Evolutionary conservation across 2,329 filamentous ascomycete genomes (phyloP).

Genomic region (Aspergillus carbonarius): DNA sequence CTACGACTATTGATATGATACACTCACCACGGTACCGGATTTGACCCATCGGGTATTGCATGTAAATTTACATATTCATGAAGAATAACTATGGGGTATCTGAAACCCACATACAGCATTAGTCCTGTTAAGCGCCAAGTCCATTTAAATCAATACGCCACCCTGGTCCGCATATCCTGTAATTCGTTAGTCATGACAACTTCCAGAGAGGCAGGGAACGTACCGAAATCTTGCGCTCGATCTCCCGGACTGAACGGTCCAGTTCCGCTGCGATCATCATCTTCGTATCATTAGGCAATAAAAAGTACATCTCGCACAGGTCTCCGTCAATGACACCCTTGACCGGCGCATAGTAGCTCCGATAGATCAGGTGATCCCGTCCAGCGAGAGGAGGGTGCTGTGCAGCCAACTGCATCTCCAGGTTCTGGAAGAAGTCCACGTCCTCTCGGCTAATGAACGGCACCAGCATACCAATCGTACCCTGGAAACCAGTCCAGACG

Average conservation of each 20-base stretch:
- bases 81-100: conserved; percentile 24
- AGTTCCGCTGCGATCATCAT: conserved; percentile 91
- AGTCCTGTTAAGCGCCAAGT: conserved; percentile 24
- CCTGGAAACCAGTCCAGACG: conserved; percentile 91
- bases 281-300: conserved; percentile 85
- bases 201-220: conserved; percentile 23
- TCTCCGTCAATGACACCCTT: conserved; percentile 98
- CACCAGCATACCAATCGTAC: conserved; percentile 88
- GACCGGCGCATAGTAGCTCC: conserved; percentile 92
- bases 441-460: conserved; percentile 91
- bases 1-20: background rate
- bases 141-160: conserved; percentile 49
- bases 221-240: conserved; percentile 90
- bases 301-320: conserved; percentile 85
- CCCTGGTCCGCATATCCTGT: conserved; percentile 58
- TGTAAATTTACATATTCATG: background rate
- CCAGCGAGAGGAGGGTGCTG: conserved; percentile 88
- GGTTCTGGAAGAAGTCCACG: conserved; percentile 93
- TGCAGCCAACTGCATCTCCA: conserved; percentile 82
- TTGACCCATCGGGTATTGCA: background rate
- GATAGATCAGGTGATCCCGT: conserved; percentile 91
- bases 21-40: background rate
- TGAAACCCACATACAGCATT: conserved; percentile 22
- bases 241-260: conserved; percentile 85
- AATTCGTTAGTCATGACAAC: conserved; percentile 14